Base-by-base conservation (phyloP, 306 rosid species). In the Pterocarpus macrocarpus region DNA sequence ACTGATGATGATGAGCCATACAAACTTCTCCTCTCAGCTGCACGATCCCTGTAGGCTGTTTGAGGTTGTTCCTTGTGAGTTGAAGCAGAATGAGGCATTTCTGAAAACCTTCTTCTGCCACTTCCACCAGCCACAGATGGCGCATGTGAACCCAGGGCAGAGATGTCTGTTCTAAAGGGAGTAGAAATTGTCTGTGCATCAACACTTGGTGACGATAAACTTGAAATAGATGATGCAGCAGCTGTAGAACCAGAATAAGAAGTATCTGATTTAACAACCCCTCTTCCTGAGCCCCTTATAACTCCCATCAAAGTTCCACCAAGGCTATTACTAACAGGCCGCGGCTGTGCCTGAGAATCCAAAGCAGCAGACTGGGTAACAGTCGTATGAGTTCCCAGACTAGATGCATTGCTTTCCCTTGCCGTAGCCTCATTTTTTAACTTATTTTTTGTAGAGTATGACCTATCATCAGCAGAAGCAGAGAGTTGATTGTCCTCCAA, bases 241-340 rank as follows among this genome's bases (percentile, higher is more conserved):
- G 80, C 61, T 43, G 88, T 32, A 74, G 91, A 73, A 58, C 83
- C 89, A 62, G 92, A 77, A 81, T 89, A 84, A 36, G 83, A 80
- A 44, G 84, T 77, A 86, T 93, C 96, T 59, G 98, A 83, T 83
- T 90, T 95, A 50, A 79, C 75, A 30, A 85, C 70, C 73, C 92
- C 92, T 86, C 97, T 87, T 83, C 99, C 99, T 7, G 99, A 93
- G 34, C 99, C 99, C 83, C 99, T 91, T 53, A 95, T 95, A 70
- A 95, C 98, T 50, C 99, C 99, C 98, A 86, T 95, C 81, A 95
- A 16, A 53, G 97, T 91, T 32, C 99, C 94, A 30, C 99, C 97
- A 32, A 85, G 85, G 82, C 97, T 95, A 87, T 91, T 93, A 81
- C 98, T 89, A 83, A 90, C 89, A 36, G 97, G 98, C 36, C 89